A percentile compares a stretch with the other conserved stretches of the same genome.
phyloP scores from a whole-genome alignment of 495 filamentous ascomycete genomes.

The Amniculicola lignicola region DNA sequence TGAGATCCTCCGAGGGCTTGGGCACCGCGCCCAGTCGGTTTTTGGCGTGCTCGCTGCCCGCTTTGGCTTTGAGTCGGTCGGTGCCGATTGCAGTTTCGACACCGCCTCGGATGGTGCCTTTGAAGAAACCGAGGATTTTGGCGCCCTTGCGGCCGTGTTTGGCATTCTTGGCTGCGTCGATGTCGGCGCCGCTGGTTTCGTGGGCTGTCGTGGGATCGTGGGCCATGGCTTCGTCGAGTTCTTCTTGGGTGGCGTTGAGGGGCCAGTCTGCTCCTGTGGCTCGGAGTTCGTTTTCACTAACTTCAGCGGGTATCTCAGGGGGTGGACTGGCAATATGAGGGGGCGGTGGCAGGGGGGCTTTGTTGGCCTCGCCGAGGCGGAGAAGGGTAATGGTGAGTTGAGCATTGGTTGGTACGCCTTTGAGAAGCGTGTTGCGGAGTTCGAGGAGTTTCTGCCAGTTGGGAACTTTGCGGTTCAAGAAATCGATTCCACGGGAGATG shows the following conservation, averaged over 20 bases:
- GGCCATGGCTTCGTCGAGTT: slow-evolving; percentile 51
- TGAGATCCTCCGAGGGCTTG: slow-evolving; percentile 41
- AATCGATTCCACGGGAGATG: slow-evolving; percentile 55
- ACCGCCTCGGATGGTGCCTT: slow-evolving; percentile 61
- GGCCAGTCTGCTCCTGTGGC: slow-evolving; percentile 43
- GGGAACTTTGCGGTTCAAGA: slow-evolving; percentile 65
- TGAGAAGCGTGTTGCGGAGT: slow-evolving; percentile 66
- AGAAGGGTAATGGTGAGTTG: slow-evolving; percentile 83
- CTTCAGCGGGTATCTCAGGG: slow-evolving; percentile 48
- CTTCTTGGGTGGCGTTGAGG: slow-evolving; percentile 49
- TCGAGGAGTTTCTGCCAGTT: slow-evolving; percentile 74
- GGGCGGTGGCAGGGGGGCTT: slow-evolving; percentile 76
- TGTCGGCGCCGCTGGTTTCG: slow-evolving; percentile 40
- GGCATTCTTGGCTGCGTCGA: slow-evolving; percentile 44
- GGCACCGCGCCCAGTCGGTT: slow-evolving; percentile 70
- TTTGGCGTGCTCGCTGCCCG: slow-evolving; percentile 63
- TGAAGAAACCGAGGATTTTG: slow-evolving; percentile 64
- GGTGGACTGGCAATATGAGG: slow-evolving; percentile 57
- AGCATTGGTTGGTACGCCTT: slow-evolving; percentile 84
- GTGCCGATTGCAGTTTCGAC: slow-evolving; percentile 68
- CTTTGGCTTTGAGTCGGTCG: slow-evolving; percentile 64
- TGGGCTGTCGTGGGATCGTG: slow-evolving; percentile 39
- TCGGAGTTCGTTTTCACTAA: slow-evolving; percentile 49
- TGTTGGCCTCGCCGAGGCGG: slow-evolving; percentile 79
- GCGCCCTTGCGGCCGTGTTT: slow-evolving; percentile 45